Base-by-base conservation (phyloP, 164 flowering plant genomes). In the Stephania yunnanensis region DNA sequence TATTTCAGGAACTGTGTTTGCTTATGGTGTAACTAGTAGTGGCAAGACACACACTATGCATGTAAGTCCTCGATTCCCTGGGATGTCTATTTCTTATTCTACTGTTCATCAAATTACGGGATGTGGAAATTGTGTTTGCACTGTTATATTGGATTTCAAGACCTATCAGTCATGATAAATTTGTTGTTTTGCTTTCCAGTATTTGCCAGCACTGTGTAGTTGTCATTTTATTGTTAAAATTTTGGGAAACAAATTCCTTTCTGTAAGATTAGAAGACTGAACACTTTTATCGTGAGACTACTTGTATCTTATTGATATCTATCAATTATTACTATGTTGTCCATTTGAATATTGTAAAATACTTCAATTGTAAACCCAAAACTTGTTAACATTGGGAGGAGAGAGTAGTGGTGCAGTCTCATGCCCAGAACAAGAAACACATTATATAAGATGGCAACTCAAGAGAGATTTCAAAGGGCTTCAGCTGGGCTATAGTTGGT, bases 31-130 rank as follows among this genome's bases (percentile, higher is more conserved):
- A 77, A 96, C 99, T 70, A 96, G 99, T 71, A 96, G 99, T 88
- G 99, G 99, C 68, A 96, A 96, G 88, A 96, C 99, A 25, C 95
- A 94, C 79, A 96, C 99, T n/a, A 96, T 96, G 99, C 99, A 96
- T 90, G 99, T 96, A 87, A 88, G 97, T 86, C 46, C 65, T 8
- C 11, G 15, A 44, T 50, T 52, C 46, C 63, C 53, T 45, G 42
- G 63, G 77, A 64, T 70, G n/a, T 63, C 20, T 19, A 53, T 68
- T 69, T 45, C 17, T n/a, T 71, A 36, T 29, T n/a, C 20, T 36
- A 61, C 22, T 58, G 64, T 19, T 3, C 0, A n/a, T 20, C 5
- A n/a, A 2, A 61, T n/a, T 6, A 13, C 2, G 2, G n/a, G n/a
- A 6, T 6, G 0, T 58, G 4, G n/a, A 58, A 58, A 58, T 6